Evolutionary conservation across 2,329 filamentous ascomycete genomes (phyloP), one percentile per base, ranked within the genome.

Genomic region (Thermothelomyces thermophilus): DNA sequence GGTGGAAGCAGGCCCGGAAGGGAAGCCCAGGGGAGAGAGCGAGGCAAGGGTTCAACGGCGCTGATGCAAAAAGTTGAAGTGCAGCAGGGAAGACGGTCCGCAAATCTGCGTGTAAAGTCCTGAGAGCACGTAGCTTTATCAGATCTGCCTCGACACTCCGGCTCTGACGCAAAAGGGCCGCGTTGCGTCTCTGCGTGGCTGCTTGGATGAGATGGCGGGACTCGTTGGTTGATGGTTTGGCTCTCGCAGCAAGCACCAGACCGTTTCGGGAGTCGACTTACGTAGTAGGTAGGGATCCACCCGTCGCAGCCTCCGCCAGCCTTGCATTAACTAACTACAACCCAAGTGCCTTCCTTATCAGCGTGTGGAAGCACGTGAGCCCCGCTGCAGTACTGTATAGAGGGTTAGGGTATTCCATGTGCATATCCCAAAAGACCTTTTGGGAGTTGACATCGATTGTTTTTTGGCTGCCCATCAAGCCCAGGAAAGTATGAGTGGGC

Each of bases 161-260:
- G 8, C 5, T 37, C 7, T 7, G 19, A 39, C n/a, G 19, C 22
- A 34, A 20, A 2, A 33, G 36, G n/a, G 41, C 28, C 20, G 47
- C 24, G 24, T 26, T 36, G 34, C 40, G 34, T 37, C 33, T 34
- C 5, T 5, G 7, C 24, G 24, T 5, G 41, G 14, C 22, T 22
- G 39, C 42, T 9, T 47, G 43, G 28, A 24, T 51, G 43, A 33
- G 31, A 37, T 35, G 20, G 35, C 37, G 50, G 50, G 51, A 47
- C 40, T 47, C 42, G 51, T 48, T 53, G 30, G 30, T 16, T 22
- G 34, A 44, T n/a, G 33, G 39, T 44, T 51, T 40, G 28, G 33
- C 13, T 43, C 34, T 51, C 33, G 42, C 42, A 41, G 34, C 33
- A 31, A 39, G 41, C 9, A 28, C 20, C 41, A 41, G 35, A 35